A percentile compares a stretch with the other conserved stretches of the same genome.
phyloP scores from a whole-genome alignment of 208 protist genomes.

The Trichomonas tenax region DNA sequence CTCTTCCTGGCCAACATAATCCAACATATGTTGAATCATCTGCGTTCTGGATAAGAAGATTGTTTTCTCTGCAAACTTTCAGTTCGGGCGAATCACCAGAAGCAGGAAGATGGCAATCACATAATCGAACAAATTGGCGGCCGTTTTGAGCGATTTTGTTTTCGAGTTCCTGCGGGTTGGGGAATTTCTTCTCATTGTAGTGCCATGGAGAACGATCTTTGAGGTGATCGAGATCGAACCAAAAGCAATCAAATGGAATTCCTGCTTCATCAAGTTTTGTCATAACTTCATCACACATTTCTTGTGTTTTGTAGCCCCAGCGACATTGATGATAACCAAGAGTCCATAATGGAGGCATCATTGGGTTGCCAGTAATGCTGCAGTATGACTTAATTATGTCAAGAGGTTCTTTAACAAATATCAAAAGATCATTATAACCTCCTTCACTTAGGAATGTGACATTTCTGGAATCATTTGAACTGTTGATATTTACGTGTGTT shows the following conservation, averaged over 20 bases:
- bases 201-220: conserved; percentile 45
- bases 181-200: background rate
- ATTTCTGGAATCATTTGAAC: conserved; percentile 45
- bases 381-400: conserved; percentile 70
- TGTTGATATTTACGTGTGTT: background rate
- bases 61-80: background rate
- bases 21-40: conserved; percentile 64
- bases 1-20: conserved; percentile 79
- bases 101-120: background rate
- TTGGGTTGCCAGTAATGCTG: conserved; percentile 63
- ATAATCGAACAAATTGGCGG: background rate
- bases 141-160: background rate
- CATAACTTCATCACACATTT: conserved; percentile 52
- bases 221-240: conserved; percentile 98
- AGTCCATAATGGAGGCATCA: conserved; percentile 79
- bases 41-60: background rate
- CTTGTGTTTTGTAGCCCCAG: conserved; percentile 79
- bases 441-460: conserved; percentile 71
- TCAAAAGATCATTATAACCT: conserved; percentile 79
- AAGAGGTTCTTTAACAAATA: conserved; percentile 63
- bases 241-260: conserved; percentile 70
- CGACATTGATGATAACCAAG: conserved; percentile 92
- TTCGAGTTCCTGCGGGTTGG: background rate
- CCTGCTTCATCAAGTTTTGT: conserved; percentile 23
- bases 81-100: background rate